Evolutionary conservation across 768 basidiomycete species (phyloP).

Genomic region (Daedaleopsis sinensis): DNA sequence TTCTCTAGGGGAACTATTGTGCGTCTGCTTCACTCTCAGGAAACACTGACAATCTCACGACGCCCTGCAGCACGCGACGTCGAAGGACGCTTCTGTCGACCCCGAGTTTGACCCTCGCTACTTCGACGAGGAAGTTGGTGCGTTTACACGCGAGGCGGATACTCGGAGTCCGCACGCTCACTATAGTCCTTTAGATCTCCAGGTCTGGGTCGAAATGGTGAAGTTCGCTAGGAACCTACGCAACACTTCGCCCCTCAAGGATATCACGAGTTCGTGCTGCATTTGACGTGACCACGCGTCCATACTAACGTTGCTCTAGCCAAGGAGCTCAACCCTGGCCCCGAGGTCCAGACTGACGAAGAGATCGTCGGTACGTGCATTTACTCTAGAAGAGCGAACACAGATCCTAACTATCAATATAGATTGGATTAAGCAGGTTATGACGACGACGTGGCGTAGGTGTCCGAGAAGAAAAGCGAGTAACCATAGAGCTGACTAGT

Average conservation of each 20-base stretch:
- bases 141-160: background rate
- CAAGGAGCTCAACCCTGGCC: conserved; percentile 35
- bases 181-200: conserved; percentile 25
- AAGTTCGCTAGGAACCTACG: conserved; percentile 32
- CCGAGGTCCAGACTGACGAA: conserved; percentile 31
- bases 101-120: conserved; percentile 37
- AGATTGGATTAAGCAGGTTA: conserved; percentile 29
- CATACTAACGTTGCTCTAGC: conserved; percentile 13
- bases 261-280: conserved; percentile 26
- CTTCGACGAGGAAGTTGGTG: conserved; percentile 36
- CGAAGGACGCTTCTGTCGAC: conserved; percentile 30
- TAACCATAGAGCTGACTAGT: background rate
- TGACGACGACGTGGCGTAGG: conserved; percentile 30
- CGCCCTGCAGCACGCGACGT: conserved; percentile 32
- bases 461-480: background rate
- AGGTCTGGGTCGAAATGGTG: conserved; percentile 32
- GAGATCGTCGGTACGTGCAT: conserved; percentile 23
- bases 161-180: background rate
- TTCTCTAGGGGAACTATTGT: conserved; percentile 55
- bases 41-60: background rate
- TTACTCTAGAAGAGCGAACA: too few relatives aligned
- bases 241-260: conserved; percentile 28
- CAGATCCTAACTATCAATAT: background rate
- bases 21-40: conserved; percentile 15
- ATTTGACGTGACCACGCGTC: background rate